Evolutionary conservation across 2,329 filamentous ascomycete genomes (phyloP).

Genomic region (Calonectria pteridis): DNA sequence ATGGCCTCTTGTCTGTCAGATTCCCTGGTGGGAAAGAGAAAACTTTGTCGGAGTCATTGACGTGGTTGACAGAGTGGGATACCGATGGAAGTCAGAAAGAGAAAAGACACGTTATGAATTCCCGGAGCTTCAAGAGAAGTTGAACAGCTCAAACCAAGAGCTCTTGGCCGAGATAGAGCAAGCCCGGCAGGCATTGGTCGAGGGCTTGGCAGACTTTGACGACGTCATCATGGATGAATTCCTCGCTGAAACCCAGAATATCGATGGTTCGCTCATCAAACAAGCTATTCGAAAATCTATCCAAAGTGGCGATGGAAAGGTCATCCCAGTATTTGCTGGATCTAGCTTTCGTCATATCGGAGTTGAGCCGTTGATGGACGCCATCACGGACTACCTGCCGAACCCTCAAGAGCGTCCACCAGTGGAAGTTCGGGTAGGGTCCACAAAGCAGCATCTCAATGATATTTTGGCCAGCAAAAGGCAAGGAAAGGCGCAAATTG

Average conservation of each 20-base stretch:
- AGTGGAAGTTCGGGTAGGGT: conserved; percentile 78
- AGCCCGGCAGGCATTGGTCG: conserved; percentile 83
- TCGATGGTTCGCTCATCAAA: conserved; percentile 76
- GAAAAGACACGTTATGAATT: conserved; percentile 53
- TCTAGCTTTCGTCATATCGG: conserved; percentile 96
- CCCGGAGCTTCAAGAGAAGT: conserved; percentile 53
- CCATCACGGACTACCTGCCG: conserved; percentile 88
- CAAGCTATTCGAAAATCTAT: conserved; percentile 81
- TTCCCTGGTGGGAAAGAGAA: conserved; percentile 92
- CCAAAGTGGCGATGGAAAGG: conserved; percentile 73
- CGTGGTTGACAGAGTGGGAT: conserved; percentile 79
- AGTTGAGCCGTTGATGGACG: conserved; percentile 91
- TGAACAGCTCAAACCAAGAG: conserved; percentile 59
- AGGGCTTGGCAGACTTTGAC: conserved; percentile 89
- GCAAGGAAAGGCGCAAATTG: conserved; percentile 50
- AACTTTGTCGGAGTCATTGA: conserved; percentile 88
- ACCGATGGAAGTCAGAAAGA: conserved; percentile 73
- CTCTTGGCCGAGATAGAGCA: conserved; percentile 77
- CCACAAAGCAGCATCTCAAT: conserved; percentile 55
- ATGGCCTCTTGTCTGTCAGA: conserved; percentile 93
- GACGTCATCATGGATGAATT: conserved; percentile 88
- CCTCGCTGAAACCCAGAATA: conserved; percentile 81
- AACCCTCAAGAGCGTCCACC: conserved; percentile 85
- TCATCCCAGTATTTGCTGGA: conserved; percentile 90
- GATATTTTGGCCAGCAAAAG: conserved; percentile 58